A percentile compares a stretch with the other conserved stretches of the same genome.
phyloP scores from a whole-genome alignment of 176 grass and related monocot species.

The Paspalum notatum region DNA sequence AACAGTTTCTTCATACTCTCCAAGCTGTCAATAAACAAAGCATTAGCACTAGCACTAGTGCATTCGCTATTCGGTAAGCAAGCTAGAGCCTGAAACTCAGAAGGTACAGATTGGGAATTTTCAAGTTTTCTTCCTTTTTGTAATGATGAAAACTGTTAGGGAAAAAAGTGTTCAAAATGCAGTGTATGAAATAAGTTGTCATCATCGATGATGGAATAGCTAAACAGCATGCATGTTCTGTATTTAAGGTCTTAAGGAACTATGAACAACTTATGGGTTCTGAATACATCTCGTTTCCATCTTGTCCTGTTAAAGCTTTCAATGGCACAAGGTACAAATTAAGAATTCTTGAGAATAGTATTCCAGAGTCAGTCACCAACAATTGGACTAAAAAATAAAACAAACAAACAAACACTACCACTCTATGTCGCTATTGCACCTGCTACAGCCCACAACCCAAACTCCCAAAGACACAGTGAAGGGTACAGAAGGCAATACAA shows the following conservation, averaged over 20 bases:
- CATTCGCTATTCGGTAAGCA: not conserved
- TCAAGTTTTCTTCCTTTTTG: not conserved
- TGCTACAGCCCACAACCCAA: not conserved
- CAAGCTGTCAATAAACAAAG: constrained; percentile 59
- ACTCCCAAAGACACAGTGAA: not conserved
- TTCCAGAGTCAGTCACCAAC: not conserved
- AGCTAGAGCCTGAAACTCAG: not conserved
- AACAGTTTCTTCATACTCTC: constrained; percentile 87
- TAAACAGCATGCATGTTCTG: not conserved
- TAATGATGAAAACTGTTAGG: not conserved
- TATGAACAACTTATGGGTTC: not conserved
- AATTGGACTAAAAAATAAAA: not conserved
- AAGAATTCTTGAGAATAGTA: not conserved
- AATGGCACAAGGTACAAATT: not conserved
- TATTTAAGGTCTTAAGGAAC: not conserved
- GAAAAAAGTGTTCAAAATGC: not conserved
- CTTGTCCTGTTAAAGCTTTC: not conserved
- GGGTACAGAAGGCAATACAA: not conserved
- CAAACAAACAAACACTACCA: not conserved
- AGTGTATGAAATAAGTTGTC: not conserved
- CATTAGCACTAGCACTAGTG: not conserved
- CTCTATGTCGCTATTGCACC: not conserved
- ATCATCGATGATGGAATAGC: not conserved
- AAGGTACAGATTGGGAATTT: constrained; percentile 6
- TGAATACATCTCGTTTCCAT: not conserved